Base-by-base conservation (phyloP, 495 filamentous ascomycete genomes). In the Aspergillus campestris region DNA sequence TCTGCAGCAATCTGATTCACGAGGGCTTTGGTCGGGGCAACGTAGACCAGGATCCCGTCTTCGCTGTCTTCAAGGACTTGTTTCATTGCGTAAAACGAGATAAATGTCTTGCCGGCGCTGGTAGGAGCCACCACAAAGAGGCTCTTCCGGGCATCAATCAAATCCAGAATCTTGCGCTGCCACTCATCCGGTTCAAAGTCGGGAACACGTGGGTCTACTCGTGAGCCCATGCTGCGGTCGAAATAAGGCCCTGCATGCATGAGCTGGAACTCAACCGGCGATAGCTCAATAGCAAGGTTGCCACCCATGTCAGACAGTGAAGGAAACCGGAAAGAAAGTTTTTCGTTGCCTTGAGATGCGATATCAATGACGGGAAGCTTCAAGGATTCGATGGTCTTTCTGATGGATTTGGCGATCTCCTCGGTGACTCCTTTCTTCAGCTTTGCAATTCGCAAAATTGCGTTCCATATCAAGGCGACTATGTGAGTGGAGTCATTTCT, bases 1-100 rank as follows among this genome's bases (percentile, higher is more conserved):
- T 89, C 85, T 6, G 85, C 85, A 0, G 83, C 85, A 49, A 90
- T 88, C 54, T 89, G 86, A 57, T 89, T 90, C 45, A 90, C 84
- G 9, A 90, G 61, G 7, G 86, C 85, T 60, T 90, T 90, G 1
- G 86, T 90, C 1, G 86, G 86, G 2, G 84, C 86, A 24, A 90
- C 78, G 55, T 89, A 90, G 6, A 90, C 81, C 5, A 89, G 57
- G 8, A 90, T 69, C 12, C 77, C 78, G 29, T 87, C 76, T 50
- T 88, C 72, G 42, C 77, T 74, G 5, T 71, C 71, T 51, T 82
- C 64, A 13, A 90, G 69, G 8, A 89, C 62, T 55, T 87, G 78
- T 51, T 82, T 79, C 80, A 90, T 90, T 0, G 86, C 86, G 52
- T 90, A 87, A 63, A 89, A 90, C 50, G 64, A 70, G 43, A 80